phyloP scores from a whole-genome alignment of 306 rosid genomes.

The Quercus glauca region DNA sequence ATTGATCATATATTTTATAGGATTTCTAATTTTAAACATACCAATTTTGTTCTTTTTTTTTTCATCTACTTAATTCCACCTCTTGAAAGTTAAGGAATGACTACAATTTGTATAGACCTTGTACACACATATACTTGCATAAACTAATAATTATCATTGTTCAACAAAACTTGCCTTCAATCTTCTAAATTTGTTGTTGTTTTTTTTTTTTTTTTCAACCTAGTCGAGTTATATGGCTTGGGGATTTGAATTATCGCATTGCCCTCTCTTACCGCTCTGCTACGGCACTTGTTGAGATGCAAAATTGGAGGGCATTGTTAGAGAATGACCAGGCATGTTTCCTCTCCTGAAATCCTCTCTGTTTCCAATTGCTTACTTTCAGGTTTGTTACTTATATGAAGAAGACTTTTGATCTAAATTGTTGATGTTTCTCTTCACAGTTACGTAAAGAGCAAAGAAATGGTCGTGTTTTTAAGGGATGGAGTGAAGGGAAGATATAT shows the following conservation, averaged over 20 bases:
- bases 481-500: slow-evolving; percentile 98
- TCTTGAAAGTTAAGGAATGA: neutral
- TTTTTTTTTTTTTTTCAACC: neutral
- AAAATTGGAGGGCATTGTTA: slow-evolving; percentile 96
- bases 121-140: neutral
- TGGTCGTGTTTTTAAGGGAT: slow-evolving; percentile 78
- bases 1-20: neutral
- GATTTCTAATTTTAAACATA: neutral
- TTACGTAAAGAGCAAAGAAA: slow-evolving; percentile 88
- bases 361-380: slow-evolving; percentile 9
- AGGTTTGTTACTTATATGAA: neutral
- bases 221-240: slow-evolving; percentile 98
- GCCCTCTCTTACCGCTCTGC: slow-evolving; percentile 92
- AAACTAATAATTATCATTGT: neutral
- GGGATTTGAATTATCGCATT: slow-evolving; percentile 96
- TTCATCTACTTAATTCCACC: neutral
- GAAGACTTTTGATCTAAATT: slow-evolving; percentile 14
- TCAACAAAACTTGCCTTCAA: slow-evolving; percentile 2
- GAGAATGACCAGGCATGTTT: slow-evolving; percentile 89
- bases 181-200: slow-evolving; percentile 19
- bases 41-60: neutral
- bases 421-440: slow-evolving; percentile 46
- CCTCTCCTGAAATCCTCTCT: slow-evolving; percentile 8
- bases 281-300: slow-evolving; percentile 98
- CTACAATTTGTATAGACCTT: neutral